phyloP scores from a whole-genome alignment of 2,329 filamentous ascomycete genomes.

The Cryphonectria japonica region DNA sequence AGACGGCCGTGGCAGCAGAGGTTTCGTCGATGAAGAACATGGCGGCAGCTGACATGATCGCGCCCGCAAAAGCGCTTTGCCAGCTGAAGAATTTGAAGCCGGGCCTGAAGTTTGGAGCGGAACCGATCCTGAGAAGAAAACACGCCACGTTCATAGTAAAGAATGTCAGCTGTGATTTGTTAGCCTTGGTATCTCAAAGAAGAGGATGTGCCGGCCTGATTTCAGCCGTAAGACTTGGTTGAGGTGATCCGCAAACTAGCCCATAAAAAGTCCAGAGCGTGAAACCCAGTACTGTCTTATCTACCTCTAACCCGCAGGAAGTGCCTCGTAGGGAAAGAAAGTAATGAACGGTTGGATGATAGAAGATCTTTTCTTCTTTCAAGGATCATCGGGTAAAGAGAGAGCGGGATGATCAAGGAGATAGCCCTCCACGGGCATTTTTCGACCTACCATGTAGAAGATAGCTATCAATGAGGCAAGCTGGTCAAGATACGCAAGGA shows the following conservation, averaged over 20 bases:
- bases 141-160: slow-evolving; percentile 87
- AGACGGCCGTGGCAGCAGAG: slow-evolving; percentile 76
- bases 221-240: neutral
- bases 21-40: slow-evolving; percentile 92
- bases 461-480: slow-evolving; percentile 90
- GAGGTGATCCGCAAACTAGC: neutral
- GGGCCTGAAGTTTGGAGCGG: slow-evolving; percentile 85
- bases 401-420: neutral
- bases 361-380: neutral
- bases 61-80: slow-evolving; percentile 77
- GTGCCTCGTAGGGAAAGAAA: neutral
- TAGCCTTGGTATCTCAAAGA: slow-evolving; percentile 19
- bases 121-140: slow-evolving; percentile 83
- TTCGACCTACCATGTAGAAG: slow-evolving; percentile 69
- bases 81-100: slow-evolving; percentile 90
- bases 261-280: neutral
- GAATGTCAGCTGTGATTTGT: slow-evolving; percentile 74
- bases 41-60: slow-evolving; percentile 74
- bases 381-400: neutral
- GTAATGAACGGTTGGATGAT: neutral
- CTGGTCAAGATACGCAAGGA: slow-evolving; percentile 83
- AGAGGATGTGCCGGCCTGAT: neutral
- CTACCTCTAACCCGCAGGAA: neutral
- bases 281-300: neutral
- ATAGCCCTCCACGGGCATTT: neutral